Evolutionary conservation across 192 early-diverging fungal species (phyloP), one percentile per base, ranked within the genome.

Genomic region (Rhizoclosmatium sp.): DNA sequence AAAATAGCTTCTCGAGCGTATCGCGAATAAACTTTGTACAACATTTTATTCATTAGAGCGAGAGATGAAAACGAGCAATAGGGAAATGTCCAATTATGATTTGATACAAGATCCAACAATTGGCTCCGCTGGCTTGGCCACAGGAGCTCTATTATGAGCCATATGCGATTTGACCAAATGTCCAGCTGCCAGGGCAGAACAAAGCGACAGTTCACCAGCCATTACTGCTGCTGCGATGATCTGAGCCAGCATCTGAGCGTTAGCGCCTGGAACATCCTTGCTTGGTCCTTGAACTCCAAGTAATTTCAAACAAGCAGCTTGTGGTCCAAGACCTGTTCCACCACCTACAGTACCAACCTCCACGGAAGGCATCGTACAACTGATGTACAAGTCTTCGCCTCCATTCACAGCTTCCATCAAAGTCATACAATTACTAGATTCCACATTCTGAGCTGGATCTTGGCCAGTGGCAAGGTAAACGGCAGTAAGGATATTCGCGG

Each of bases 381-480:
- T 94, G 69, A 98, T 93, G 74, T 92, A 92, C 66, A 98, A 86
- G 73, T 97, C 95, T 51, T 85, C 80, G 14, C 70, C 70, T 3
- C 91, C 92, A 78, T 96, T 95, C 56, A 92, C 84, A 39, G 93
- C 88, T 84, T 95, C 93, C 96, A 98, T 98, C 78, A 98, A 72
- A 1, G 96, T 98, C 59, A 98, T 96, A 82, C 96, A 98, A 69
- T 91, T 93, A 4, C 95, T 95, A 54, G 91, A 93, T 80, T 98
- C 96, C 23, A 98, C 95, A 73, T 97, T 98, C 83, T 98, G 96
- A 19, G 96, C 96, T 10, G 96, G 96, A 71, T 98, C 96, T 86
- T 98, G 96, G 40, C 96, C 96, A 49, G 95, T 97, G 5, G 96
- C 96, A 21, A 98, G 68, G 79, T 91, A 98, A 1, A 98, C 79